A percentile compares a stretch with the other conserved stretches of the same genome.
Conservation (phyloP, 352 stramenopile species). For the Phytophthora pinifolia region DNA sequence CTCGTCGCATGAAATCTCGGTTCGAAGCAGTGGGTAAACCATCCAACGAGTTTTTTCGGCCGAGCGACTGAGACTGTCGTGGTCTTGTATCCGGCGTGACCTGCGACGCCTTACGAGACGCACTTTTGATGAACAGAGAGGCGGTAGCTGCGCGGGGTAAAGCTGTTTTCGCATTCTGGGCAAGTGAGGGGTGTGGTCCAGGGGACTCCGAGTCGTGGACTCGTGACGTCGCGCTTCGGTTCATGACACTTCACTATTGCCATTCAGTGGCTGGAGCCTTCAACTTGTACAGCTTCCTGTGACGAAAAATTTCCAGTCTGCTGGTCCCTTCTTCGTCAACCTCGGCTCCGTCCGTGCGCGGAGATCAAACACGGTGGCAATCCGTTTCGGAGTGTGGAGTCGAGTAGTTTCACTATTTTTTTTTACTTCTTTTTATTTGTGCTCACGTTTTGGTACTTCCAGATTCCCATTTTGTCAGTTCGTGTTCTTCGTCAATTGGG, state of each 20-base stretch:
- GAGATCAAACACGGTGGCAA: too few relatives aligned
- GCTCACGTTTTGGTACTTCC: background rate
- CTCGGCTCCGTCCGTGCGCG: too few relatives aligned
- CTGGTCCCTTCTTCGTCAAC: background rate
- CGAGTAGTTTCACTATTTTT: too few relatives aligned
- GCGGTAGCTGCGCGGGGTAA: background rate
- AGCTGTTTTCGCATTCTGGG: slow-evolving; percentile 2
- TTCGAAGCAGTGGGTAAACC: background rate
- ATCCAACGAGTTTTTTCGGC: background rate
- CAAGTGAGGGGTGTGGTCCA: slow-evolving; percentile 12
- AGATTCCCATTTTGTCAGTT: too few relatives aligned
- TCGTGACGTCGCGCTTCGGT: slow-evolving; percentile 11
- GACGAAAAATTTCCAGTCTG: background rate
- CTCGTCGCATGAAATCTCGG: slow-evolving; percentile 6
- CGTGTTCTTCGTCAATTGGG: slow-evolving; percentile 8
- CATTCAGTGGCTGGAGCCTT: slow-evolving; percentile 6
- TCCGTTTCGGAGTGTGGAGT: too few relatives aligned
- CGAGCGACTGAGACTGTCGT: background rate
- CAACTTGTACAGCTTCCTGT: background rate
- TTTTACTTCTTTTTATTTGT: too few relatives aligned
- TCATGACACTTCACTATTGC: slow-evolving; percentile 12
- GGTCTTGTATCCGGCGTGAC: slow-evolving; percentile 10
- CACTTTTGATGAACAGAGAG: slow-evolving; percentile 5
- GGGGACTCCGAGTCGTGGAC: slow-evolving; percentile 1
- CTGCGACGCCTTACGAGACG: slow-evolving; percentile 11